A percentile compares a stretch with the other conserved stretches of the same genome.
Evolutionary conservation across 2,329 filamentous ascomycete genomes (phyloP).

Genomic region (Paecilomyces variotii): DNA sequence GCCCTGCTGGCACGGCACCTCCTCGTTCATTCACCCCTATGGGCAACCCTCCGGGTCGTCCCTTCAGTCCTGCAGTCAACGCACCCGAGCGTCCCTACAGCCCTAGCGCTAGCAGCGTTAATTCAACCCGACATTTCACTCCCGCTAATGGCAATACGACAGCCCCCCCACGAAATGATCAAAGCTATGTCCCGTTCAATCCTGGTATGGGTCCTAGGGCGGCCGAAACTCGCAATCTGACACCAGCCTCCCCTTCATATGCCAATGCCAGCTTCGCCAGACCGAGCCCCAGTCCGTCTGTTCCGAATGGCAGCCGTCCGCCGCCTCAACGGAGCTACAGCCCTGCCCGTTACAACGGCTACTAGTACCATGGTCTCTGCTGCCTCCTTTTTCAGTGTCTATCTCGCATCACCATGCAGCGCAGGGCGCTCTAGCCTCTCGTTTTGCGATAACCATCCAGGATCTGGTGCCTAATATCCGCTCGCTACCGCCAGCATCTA

Average conservation of each 20-base stretch:
- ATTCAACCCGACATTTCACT: background rate
- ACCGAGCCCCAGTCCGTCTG: background rate
- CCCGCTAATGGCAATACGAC: slow-evolving; percentile 4
- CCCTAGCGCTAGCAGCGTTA: background rate
- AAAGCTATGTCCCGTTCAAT: slow-evolving; percentile 7
- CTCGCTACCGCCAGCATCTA: background rate
- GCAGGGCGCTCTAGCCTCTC: background rate
- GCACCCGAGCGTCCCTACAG: background rate
- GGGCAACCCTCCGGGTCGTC: slow-evolving; percentile 4
- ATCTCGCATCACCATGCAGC: background rate
- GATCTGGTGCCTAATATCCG: background rate
- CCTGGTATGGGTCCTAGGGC: background rate
- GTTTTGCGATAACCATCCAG: background rate
- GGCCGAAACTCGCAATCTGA: background rate
- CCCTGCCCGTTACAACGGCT: background rate
- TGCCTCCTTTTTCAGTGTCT: background rate
- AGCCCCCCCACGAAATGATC: slow-evolving; percentile 3
- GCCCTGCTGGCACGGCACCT: slow-evolving; percentile 5
- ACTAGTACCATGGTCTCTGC: background rate
- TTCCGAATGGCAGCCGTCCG: background rate
- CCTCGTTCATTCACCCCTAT: slow-evolving; percentile 7
- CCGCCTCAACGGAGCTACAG: background rate
- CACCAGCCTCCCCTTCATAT: background rate
- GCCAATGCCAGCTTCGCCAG: background rate
- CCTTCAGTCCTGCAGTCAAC: slow-evolving; percentile 6